Percentiles rank a stretch among this genome's conserved stretches.
Evolutionary conservation across 345 rosid genomes (phyloP).

Genomic region (sweet orange (Citrus sinensis)): DNA sequence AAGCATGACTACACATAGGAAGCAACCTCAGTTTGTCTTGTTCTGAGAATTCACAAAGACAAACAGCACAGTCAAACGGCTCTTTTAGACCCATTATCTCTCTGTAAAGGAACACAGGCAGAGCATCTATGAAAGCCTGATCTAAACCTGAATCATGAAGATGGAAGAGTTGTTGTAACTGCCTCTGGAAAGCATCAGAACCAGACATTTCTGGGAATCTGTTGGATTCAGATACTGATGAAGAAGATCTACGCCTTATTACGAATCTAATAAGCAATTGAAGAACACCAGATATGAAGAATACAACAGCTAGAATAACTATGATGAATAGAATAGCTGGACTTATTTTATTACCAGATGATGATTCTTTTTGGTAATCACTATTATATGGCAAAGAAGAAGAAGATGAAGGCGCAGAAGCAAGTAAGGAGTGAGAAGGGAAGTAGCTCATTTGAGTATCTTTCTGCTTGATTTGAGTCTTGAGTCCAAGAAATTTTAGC

Average conservation of each 20-base stretch:
- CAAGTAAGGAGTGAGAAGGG: constrained; percentile 23
- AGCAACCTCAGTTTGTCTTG: constrained; percentile 76
- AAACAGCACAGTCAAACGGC: constrained; percentile 90
- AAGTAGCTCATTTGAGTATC: constrained; percentile 22
- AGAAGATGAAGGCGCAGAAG: constrained; percentile 31
- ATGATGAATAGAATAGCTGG: constrained; percentile 62
- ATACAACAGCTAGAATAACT: constrained; percentile 57
- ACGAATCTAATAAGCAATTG: constrained; percentile 61
- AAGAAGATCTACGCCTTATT: constrained; percentile 52
- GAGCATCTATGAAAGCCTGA: constrained; percentile 83
- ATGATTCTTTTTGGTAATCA: constrained; percentile 33
- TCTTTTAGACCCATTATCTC: constrained; percentile 74
- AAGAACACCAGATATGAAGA: constrained; percentile 69
- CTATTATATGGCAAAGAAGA: constrained; percentile 27
- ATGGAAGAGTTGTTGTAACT: constrained; percentile 82
- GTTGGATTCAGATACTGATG: constrained; percentile 47
- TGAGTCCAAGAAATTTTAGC: constrained; percentile 38
- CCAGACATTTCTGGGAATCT: constrained; percentile 57
- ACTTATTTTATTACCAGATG: constrained; percentile 49
- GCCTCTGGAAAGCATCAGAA: constrained; percentile 68
- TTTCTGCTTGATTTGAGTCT: constrained; percentile 27
- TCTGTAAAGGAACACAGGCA: constrained; percentile 68
- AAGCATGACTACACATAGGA: constrained; percentile 84
- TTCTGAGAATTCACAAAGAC: constrained; percentile 74
- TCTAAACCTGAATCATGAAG: constrained; percentile 93